Base-by-base conservation (phyloP, 2,329 filamentous ascomycete species). In the Botrytis fabae region DNA sequence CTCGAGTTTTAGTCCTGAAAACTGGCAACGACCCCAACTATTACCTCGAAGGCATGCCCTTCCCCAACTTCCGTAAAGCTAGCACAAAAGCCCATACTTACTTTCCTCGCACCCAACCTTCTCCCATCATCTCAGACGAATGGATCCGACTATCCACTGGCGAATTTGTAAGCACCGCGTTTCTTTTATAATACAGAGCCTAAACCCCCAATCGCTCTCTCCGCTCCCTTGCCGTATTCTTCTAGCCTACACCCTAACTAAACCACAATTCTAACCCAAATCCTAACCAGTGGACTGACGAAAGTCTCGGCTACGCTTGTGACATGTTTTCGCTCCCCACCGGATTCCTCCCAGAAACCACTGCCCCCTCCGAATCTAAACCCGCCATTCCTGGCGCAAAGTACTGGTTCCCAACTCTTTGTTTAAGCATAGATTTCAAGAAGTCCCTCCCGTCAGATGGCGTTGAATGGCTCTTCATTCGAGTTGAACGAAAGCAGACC, bases 381-480 rank as follows among this genome's bases (percentile, higher is more conserved):
- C 1, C 9, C 25, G 3, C 18, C n/a, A 51, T 12, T 42, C 35
- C 54, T 10, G 2, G 22, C 60, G 80, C 79, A 54, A 81, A 82
- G n/a, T 78, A 76, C 71, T 81, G 80, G 80, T 81, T 80, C 69
- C 80, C 80, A 9, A 97, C 93, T 0, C 81, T 97, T 1, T 83
- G 90, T 28, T 82, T 96, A 79, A 94, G 93, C 80, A 78, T 97
- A 35, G 93, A 97, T 75, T 84, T 94, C 57, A 96, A 95, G 84
- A 93, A 91, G 80, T 81, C 85, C 10, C 80, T 97, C 62, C 92
- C 92, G 0, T 82, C 83, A 6, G 87, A 88, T 60, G 93, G 93
- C 0, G 88, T 89, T 1, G 90, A 93, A 80, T 96, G 92, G 90
- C 80, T 97, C 70, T 91, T 91, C 77, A 84, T 90, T 59, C 85